phyloP scores from a whole-genome alignment of 352 stramenopile species.

The Phytophthora aleatoria region DNA sequence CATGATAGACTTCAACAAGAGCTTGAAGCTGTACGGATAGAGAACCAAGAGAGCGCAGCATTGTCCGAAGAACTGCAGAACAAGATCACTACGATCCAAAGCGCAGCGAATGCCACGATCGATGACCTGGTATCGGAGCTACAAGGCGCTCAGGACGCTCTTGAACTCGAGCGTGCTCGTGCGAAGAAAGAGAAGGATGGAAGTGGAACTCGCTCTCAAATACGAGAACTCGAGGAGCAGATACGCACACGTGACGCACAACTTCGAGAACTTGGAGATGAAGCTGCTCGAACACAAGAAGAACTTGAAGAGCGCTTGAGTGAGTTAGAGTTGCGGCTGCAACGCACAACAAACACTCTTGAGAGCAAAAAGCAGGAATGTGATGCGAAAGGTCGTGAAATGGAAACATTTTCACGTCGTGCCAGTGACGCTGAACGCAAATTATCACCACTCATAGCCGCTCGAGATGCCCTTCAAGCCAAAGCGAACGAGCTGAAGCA shows the following conservation, averaged over 20 bases:
- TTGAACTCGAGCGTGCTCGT: constrained; percentile 56
- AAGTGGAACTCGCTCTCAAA: constrained; percentile 35
- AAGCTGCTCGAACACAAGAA: constrained; percentile 27
- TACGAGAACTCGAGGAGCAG: constrained; percentile 55
- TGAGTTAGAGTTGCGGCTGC: constrained; percentile 28
- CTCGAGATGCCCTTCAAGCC: constrained; percentile 58
- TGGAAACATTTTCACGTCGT: constrained; percentile 52
- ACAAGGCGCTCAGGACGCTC: constrained; percentile 58
- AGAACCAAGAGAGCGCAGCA: constrained; percentile 44
- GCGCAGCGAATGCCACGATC: constrained; percentile 76
- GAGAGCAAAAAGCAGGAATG: constrained; percentile 70
- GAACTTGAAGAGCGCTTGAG: constrained; percentile 27
- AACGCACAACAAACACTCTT: constrained; percentile 33
- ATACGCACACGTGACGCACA: constrained; percentile 33
- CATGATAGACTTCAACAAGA: constrained; percentile 53
- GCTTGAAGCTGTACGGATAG: constrained; percentile 45
- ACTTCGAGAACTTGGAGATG: constrained; percentile 28
- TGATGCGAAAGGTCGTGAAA: constrained; percentile 58
- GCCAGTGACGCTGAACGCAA: constrained; percentile 67
- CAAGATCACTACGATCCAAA: constrained; percentile 76
- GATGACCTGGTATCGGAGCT: constrained; percentile 73
- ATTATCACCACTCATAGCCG: constrained; percentile 45
- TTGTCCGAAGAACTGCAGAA: constrained; percentile 63
- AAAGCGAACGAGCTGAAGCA: constrained; percentile 67
- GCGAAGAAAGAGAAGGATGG: constrained; percentile 53